phyloP scores from a whole-genome alignment of 306 rosid species.

The Fragaria nilgerrensis region DNA sequence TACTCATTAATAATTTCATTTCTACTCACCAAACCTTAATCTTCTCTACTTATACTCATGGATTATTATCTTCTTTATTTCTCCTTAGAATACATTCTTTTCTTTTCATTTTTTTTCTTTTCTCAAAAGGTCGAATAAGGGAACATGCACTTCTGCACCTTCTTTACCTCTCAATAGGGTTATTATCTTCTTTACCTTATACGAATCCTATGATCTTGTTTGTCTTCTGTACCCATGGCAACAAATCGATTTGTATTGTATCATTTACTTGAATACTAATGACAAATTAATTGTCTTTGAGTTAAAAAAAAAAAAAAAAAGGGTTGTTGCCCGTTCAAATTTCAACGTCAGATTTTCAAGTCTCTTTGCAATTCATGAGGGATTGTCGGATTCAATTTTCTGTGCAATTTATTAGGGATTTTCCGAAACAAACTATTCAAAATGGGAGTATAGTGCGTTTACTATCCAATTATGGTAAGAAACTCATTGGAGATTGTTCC shows the following conservation, averaged over 20 bases:
- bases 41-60: too few relatives aligned
- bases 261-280: too few relatives aligned
- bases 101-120: too few relatives aligned
- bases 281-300: too few relatives aligned
- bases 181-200: background rate
- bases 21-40: background rate
- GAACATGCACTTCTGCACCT: background rate
- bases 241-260: too few relatives aligned
- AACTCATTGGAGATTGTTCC: background rate
- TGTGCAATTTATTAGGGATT: background rate
- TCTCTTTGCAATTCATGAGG: background rate
- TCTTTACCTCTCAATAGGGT: background rate
- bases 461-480: background rate
- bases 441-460: too few relatives aligned
- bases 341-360: background rate
- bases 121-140: background rate
- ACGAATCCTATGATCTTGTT: too few relatives aligned
- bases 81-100: too few relatives aligned
- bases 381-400: background rate
- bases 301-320: too few relatives aligned
- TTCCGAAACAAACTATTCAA: slow-evolving; percentile 3
- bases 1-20: background rate
- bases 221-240: too few relatives aligned
- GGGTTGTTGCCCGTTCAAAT: background rate
- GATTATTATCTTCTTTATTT: background rate